Evolutionary conservation across 306 rosid species (phyloP), one percentile per base, ranked within the genome.

Genomic region (Adenanthera pavonina): DNA sequence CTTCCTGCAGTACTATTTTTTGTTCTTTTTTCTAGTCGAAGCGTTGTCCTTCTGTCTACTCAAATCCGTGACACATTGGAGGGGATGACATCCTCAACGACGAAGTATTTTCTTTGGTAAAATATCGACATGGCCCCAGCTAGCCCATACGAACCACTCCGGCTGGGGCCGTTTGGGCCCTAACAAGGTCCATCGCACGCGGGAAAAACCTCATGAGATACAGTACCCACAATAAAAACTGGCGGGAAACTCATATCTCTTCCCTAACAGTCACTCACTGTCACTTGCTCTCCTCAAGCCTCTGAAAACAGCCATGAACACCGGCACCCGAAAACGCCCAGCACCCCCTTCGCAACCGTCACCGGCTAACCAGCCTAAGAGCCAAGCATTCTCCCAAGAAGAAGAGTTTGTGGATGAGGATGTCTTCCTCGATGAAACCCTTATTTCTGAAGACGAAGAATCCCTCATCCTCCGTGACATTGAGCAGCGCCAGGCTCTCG

Each of bases 361-460:
- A 0, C 87, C 88, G 76, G 77, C 83, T n/a, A 92, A 84, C 20
- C 87, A 54, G 13, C 44, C 92, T 0, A 87, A 90, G 88, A 85
- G 65, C 83, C 96, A 82, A 10, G 90, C 91, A 41, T n/a, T 70
- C 2, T 73, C 92, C 0, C 89, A 83, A 48, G 99, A 91, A 72
- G 99, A 95, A 3, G 99, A 95, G 6, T 93, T 93, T 79, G 67
- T 89, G n/a, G 99, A 95, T 72, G 99, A 95, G 76, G 99, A 95
- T 57, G 90, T 95, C 49, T 95, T 87, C 86, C 84, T 93, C 14
- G 87, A 90, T 82, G 96, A 95, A 83, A 89, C 88, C 89, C 96
- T 93, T 35, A 2, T 92, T 44, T 48, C 86, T 4, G 97, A 87
- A 73, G 93, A 89, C 72, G 97, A 92, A 74, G 97, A 90, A 75